Evolutionary conservation across 2,329 filamentous ascomycete genomes (phyloP).

Genomic region (Akanthomyces muscarius): DNA sequence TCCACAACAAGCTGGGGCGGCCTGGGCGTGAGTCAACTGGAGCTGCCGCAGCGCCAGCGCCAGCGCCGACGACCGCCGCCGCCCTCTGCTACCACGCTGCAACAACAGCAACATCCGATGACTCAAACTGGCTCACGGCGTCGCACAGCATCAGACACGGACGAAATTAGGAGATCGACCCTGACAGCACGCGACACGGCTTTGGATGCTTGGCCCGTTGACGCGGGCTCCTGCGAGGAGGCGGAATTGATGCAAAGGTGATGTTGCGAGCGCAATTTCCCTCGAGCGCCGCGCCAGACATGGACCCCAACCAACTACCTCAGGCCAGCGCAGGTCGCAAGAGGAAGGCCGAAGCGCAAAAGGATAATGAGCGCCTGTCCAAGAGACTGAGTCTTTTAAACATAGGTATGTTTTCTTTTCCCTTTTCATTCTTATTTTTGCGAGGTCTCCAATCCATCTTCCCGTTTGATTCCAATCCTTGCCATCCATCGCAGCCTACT

Average conservation of each 20-base stretch:
- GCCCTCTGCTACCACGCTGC: neutral
- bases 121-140: slow-evolving; percentile 2
- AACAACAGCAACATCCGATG: slow-evolving; percentile 10
- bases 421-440: neutral
- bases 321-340: slow-evolving; percentile 38
- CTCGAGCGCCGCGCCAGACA: slow-evolving; percentile 7
- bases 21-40: slow-evolving; percentile 33
- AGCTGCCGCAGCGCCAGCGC: slow-evolving; percentile 11
- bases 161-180: neutral
- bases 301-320: slow-evolving; percentile 16
- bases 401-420: slow-evolving; percentile 56
- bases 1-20: slow-evolving; percentile 38
- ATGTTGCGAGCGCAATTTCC: slow-evolving; percentile 22
- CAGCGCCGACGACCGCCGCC: slow-evolving; percentile 4
- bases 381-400: slow-evolving; percentile 82
- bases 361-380: slow-evolving; percentile 69
- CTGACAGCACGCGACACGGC: neutral
- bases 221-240: slow-evolving; percentile 2
- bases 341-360: slow-evolving; percentile 53
- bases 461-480: too few relatives aligned
- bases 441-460: neutral
- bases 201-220: neutral
- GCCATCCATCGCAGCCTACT: neutral
- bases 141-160: slow-evolving; percentile 1
- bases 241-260: slow-evolving; percentile 17